Conservation (phyloP, 768 basidiomycete species). For the Austroboletus festivus region DNA sequence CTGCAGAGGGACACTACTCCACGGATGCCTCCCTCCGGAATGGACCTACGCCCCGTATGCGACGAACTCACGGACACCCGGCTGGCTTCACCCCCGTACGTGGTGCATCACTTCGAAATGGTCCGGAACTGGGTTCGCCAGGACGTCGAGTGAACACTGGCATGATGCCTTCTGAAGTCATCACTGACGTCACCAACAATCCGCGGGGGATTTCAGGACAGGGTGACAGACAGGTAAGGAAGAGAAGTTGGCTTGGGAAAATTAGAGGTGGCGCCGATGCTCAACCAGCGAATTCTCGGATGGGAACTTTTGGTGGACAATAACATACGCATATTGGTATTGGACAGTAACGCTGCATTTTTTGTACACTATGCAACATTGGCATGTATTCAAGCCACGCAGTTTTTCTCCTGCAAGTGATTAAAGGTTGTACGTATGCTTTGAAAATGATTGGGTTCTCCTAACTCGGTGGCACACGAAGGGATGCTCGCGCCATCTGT, state of each 20-base stretch:
- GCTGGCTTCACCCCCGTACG: conserved; percentile 75
- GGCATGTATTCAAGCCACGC: no score
- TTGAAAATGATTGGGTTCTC: background rate
- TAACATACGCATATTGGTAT: conserved; percentile 13
- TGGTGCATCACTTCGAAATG: conserved; percentile 39
- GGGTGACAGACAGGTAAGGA: conserved; percentile 33
- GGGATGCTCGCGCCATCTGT: conserved; percentile 8
- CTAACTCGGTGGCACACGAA: background rate
- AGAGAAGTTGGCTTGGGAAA: conserved; percentile 72
- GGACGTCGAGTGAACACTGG: conserved; percentile 42
- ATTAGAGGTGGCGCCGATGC: conserved; percentile 45
- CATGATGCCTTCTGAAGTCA: conserved; percentile 34
- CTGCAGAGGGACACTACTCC: conserved; percentile 61
- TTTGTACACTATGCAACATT: conserved; percentile 19
- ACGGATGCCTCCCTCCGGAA: conserved; percentile 35
- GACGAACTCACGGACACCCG: conserved; percentile 55
- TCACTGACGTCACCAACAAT: conserved; percentile 67
- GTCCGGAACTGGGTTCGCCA: conserved; percentile 42
- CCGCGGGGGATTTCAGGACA: conserved; percentile 37
- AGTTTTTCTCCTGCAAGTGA: no score
- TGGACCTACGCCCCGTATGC: conserved; percentile 56
- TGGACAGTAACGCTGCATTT: conserved; percentile 10
- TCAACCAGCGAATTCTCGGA: conserved; percentile 17
- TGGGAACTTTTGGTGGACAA: conserved; percentile 25
- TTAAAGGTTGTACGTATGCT: background rate